Evolutionary conservation across 805 yeast genomes (phyloP).

Genomic region (Saturnispora quitensis): DNA sequence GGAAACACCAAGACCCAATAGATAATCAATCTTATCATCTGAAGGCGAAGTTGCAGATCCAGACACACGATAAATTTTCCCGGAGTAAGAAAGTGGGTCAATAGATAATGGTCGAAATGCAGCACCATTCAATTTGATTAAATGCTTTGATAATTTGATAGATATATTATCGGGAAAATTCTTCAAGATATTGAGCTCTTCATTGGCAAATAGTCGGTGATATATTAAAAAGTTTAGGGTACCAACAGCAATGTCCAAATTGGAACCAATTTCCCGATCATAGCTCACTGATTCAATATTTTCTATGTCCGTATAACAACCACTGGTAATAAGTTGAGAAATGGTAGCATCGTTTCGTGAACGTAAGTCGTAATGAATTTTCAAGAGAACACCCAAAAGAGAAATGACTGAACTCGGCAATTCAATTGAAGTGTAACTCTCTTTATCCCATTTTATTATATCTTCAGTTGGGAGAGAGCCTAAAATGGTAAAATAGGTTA

Average conservation of each 20-base stretch:
- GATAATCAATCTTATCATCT: constrained; percentile 25
- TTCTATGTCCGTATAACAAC: constrained; percentile 20
- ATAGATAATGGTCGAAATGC: constrained; percentile 31
- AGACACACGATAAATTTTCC: constrained; percentile 30
- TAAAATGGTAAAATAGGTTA: constrained; percentile 19
- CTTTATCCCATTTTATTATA: constrained; percentile 13
- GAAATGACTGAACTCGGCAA: constrained; percentile 19
- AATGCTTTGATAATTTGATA: constrained; percentile 33
- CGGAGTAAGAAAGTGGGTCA: constrained; percentile 28
- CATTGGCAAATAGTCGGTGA: constrained; percentile 25
- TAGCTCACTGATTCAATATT: constrained; percentile 29
- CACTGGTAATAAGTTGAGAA: constrained; percentile 26
- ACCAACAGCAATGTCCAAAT: constrained; percentile 32
- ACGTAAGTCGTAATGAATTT: constrained; percentile 35
- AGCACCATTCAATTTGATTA: constrained; percentile 36
- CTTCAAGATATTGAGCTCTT: constrained; percentile 17
- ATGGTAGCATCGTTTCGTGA: constrained; percentile 15
- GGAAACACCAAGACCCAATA: constrained; percentile 25
- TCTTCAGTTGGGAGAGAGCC: constrained; percentile 15
- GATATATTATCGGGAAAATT: constrained; percentile 26
- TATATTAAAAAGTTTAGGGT: constrained; percentile 33
- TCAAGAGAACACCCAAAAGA: constrained; percentile 25
- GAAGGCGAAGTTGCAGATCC: constrained; percentile 36
- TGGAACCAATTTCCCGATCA: constrained; percentile 19
- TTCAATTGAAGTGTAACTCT: constrained; percentile 20